Percentiles rank a stretch among this genome's conserved stretches.
Conservation (phyloP, 192 early-diverging fungal species). For the Coemansia sp. region DNA sequence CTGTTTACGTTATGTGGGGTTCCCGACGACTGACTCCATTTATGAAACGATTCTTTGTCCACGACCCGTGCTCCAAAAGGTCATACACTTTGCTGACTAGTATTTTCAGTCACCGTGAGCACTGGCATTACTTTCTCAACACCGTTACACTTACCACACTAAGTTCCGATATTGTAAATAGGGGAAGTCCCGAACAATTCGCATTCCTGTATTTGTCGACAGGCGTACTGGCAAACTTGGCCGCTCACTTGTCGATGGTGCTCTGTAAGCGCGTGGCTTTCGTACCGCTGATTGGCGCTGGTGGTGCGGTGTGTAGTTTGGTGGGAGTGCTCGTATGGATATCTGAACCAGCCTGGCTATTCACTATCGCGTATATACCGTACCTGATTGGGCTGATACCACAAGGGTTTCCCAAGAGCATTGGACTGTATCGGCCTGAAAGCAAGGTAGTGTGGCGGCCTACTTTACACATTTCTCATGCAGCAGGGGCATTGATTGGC, state of each 20-base stretch:
- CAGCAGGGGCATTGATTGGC: not conserved
- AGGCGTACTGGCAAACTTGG: not conserved
- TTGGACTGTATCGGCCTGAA: not conserved
- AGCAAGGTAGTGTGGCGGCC: not conserved
- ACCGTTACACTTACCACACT: not conserved
- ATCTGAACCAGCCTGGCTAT: not conserved
- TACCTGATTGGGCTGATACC: not conserved
- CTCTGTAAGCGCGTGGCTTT: not conserved
- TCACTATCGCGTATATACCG: not conserved
- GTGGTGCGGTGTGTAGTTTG: not conserved
- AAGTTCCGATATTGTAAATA: not conserved
- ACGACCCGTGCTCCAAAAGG: not conserved
- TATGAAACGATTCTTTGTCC: slow-evolving; percentile 4
- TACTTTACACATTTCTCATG: not conserved
- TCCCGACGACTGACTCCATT: not conserved
- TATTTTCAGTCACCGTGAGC: not conserved
- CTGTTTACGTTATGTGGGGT: not conserved
- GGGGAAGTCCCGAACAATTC: not conserved
- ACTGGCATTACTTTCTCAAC: not conserved
- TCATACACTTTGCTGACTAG: slow-evolving; percentile 3
- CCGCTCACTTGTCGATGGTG: not conserved
- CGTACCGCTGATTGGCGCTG: not conserved
- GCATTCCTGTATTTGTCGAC: not conserved
- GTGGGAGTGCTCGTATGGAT: not conserved
- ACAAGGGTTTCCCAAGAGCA: not conserved